phyloP scores from a whole-genome alignment of 805 yeast species.

The Wickerhamiella lipophila region DNA sequence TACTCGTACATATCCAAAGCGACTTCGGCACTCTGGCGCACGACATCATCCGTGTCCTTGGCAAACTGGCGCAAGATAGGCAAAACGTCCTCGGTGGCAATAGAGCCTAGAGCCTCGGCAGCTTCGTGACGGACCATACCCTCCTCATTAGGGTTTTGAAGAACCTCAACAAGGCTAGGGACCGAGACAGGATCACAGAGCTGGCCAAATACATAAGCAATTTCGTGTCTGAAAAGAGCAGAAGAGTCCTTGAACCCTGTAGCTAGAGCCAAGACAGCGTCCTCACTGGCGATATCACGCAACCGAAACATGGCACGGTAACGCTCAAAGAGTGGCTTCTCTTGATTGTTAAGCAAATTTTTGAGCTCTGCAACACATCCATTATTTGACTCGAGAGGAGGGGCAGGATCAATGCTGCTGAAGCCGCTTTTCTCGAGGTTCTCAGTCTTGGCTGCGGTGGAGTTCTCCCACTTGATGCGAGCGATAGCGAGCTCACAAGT shows the following conservation, averaged over 20 bases:
- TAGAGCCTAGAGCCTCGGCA: slow-evolving; percentile 95
- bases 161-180: slow-evolving; percentile 71
- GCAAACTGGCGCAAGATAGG: slow-evolving; percentile 74
- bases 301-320: slow-evolving; percentile 97
- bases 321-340: slow-evolving; percentile 73
- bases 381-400: slow-evolving; percentile 65
- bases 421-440: slow-evolving; percentile 61
- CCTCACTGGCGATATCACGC: slow-evolving; percentile 87
- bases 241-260: slow-evolving; percentile 80
- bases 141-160: slow-evolving; percentile 67
- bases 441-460: slow-evolving; percentile 54
- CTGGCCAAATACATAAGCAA: slow-evolving; percentile 97
- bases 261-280: slow-evolving; percentile 85
- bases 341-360: slow-evolving; percentile 59
- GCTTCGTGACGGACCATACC: slow-evolving; percentile 99
- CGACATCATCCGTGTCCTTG: slow-evolving; percentile 75
- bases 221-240: slow-evolving; percentile 93
- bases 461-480: slow-evolving; percentile 84
- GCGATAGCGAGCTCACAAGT: slow-evolving; percentile 96
- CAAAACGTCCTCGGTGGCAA: slow-evolving; percentile 89
- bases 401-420: slow-evolving; percentile 93
- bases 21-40: slow-evolving; percentile 91
- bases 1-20: slow-evolving; percentile 98
- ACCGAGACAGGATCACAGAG: slow-evolving; percentile 86
- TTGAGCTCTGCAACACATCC: slow-evolving; percentile 56